These are phyloP conservation scores for Alternaria hordeiaustralica DNA, from an alignment of 2,329 filamentous ascomycete species.

Conservation along the genomic window DNA sequence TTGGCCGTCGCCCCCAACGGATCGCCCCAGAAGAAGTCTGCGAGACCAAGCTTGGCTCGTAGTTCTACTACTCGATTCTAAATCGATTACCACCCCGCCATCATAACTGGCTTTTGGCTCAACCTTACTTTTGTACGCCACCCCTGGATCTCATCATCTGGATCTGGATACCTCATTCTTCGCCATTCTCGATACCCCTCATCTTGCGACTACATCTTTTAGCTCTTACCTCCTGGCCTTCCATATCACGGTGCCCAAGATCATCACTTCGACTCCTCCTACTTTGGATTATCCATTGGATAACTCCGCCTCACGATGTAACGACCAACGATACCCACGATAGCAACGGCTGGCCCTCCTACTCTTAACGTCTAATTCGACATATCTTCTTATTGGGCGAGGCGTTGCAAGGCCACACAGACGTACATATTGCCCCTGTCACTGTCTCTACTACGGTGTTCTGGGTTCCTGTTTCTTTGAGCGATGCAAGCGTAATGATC, in stretches of 20 bases:
- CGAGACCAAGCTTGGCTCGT: slow-evolving; percentile 37
- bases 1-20: slow-evolving; percentile 44
- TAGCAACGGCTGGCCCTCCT: slow-evolving; percentile 34
- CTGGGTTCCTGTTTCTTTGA: slow-evolving; percentile 11
- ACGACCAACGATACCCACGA: slow-evolving; percentile 49
- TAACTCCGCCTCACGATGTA: slow-evolving; percentile 39
- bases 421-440: slow-evolving; percentile 18
- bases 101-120: slow-evolving; percentile 6
- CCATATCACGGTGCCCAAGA: slow-evolving; percentile 12
- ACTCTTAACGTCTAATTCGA: slow-evolving; percentile 32
- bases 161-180: slow-evolving; percentile 16
- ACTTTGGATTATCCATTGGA: slow-evolving; percentile 27
- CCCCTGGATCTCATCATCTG: slow-evolving; percentile 8
- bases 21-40: slow-evolving; percentile 41
- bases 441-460: slow-evolving; percentile 23
- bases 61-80: slow-evolving; percentile 46
- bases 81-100: not conserved
- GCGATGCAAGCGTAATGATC: slow-evolving; percentile 23
- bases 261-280: slow-evolving; percentile 15
- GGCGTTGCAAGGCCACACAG: slow-evolving; percentile 24
- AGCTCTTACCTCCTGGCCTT: slow-evolving; percentile 16
- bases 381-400: slow-evolving; percentile 24
- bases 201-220: slow-evolving; percentile 17
- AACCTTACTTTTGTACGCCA: slow-evolving; percentile 7
- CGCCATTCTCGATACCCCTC: slow-evolving; percentile 27